Evolutionary conservation across 1,139 yeast genomes (phyloP), one percentile per base, ranked within the genome.

Genomic region (Blastobotrys ciferrii): DNA sequence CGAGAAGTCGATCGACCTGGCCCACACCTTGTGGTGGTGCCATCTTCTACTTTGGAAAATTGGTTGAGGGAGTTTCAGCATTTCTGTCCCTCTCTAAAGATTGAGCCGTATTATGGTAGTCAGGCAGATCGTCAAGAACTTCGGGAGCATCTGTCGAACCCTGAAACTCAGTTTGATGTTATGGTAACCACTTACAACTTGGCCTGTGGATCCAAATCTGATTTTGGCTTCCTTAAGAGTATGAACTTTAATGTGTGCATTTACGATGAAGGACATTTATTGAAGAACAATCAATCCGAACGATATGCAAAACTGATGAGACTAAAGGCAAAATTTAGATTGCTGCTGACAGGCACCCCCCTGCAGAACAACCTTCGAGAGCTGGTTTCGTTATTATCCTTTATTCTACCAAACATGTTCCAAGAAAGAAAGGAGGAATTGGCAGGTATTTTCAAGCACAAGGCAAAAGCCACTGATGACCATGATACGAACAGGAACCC

Each of bases 181-280:
- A 73, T 92, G 66, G 96, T 92, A 0, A 94, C 98, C 1, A 92
- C 99, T 0, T 92, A 92, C 64, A 87, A 85, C 56, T 71, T 94
- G 56, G 97, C 98, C 0, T 81, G 95, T 14, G 96, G 97, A 9
- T 79, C 87, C 37, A 82, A 88, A 55, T 77, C 79, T 42, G 99
- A 92, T 65, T 81, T 84, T 58, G 79, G 84, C 43, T 92, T 92
- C 60, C 73, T 92, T 58, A 82, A 81, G 62, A 76, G 78, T 54
- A 81, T 82, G 58, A 75, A 80, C 39, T 94, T 92, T 66, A 88
- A 94, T 65, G 87, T 86, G 54, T 81, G 95, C 53, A 94, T 92
- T 0, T 92, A 88, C 62, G 99, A 92, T 67, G 99, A 92, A 71
- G 99, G 99, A 0, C 99, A 92, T 68, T 82, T 92, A 84, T 74